A percentile compares a stretch with the other conserved stretches of the same genome.
Evolutionary conservation across 805 yeast species (phyloP).

Genomic region (Candida easanensis): DNA sequence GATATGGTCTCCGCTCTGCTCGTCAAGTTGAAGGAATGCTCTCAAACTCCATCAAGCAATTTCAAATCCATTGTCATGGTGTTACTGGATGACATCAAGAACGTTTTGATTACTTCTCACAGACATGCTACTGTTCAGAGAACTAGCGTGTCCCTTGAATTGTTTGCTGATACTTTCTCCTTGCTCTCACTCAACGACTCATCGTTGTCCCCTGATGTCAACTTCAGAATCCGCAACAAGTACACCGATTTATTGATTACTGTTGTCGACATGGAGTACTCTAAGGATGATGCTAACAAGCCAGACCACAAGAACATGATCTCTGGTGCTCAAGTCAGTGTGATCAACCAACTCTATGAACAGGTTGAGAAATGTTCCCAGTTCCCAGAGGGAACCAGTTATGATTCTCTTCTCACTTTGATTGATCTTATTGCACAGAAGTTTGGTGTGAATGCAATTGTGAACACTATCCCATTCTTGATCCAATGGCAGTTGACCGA

Average conservation of each 20-base stretch:
- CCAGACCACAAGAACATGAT: slow-evolving; percentile 22
- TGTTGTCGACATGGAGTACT: slow-evolving; percentile 22
- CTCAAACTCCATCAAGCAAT: not conserved
- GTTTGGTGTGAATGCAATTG: slow-evolving; percentile 46
- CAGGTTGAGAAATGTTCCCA: slow-evolving; percentile 15
- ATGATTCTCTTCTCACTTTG: slow-evolving; percentile 7
- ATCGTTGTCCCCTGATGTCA: slow-evolving; percentile 2
- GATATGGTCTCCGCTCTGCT: slow-evolving; percentile 76
- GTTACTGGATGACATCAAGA: slow-evolving; percentile 18
- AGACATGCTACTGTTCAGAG: slow-evolving; percentile 23
- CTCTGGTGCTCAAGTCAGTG: slow-evolving; percentile 18
- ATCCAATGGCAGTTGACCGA: slow-evolving; percentile 38
- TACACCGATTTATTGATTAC: slow-evolving; percentile 19
- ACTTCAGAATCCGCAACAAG: slow-evolving; percentile 14
- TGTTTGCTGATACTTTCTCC: slow-evolving; percentile 24
- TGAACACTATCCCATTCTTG: slow-evolving; percentile 44
- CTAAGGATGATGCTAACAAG: slow-evolving; percentile 10
- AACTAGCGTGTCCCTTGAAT: slow-evolving; percentile 22
- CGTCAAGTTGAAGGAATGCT: slow-evolving; percentile 34
- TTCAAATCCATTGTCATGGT: slow-evolving; percentile 7
- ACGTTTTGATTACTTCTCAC: slow-evolving; percentile 17
- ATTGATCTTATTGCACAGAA: slow-evolving; percentile 26
- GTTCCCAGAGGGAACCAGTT: slow-evolving; percentile 4
- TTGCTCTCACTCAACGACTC: slow-evolving; percentile 11
- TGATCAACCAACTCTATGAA: slow-evolving; percentile 24